These are phyloP conservation scores for Fraxinus quadrangulata DNA, from an alignment of 257 asterid species.

Conservation along the genomic window DNA sequence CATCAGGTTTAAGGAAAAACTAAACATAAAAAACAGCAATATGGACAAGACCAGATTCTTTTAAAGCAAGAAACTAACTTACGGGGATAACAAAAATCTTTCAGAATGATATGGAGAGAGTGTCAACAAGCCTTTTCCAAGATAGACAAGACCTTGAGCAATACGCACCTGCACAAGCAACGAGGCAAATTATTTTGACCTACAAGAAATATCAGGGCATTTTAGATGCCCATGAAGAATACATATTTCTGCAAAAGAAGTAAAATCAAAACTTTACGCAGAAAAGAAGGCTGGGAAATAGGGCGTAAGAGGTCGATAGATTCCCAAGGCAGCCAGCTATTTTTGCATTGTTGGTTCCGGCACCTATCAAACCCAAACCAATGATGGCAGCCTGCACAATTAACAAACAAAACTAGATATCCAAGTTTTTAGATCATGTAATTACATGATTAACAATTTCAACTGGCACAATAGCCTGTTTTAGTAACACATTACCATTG, in stretches of 20 bases:
- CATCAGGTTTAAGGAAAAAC: not conserved
- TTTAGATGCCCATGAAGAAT: not conserved
- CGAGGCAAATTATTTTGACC: not conserved
- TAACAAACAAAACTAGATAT: slow-evolving; percentile 13
- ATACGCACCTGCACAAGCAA: slow-evolving; percentile 70
- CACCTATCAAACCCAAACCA: slow-evolving; percentile 91
- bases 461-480: not conserved
- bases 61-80: slow-evolving; percentile 29
- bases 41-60: not conserved
- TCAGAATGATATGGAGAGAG: slow-evolving; percentile 92
- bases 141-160: slow-evolving; percentile 88
- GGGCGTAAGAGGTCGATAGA: slow-evolving; percentile 87
- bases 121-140: slow-evolving; percentile 88
- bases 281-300: slow-evolving; percentile 89
- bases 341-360: slow-evolving; percentile 98
- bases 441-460: not conserved
- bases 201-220: not conserved
- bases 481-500: slow-evolving; percentile 55
- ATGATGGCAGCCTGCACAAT: slow-evolving; percentile 75
- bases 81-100: slow-evolving; percentile 79
- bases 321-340: slow-evolving; percentile 97
- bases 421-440: not conserved
- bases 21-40: slow-evolving; percentile 2
- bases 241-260: not conserved
- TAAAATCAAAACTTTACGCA: slow-evolving; percentile 56